Evolutionary conservation across 495 filamentous ascomycete species (phyloP), one percentile per base, ranked within the genome.

Genomic region (Filosporella fistucella): DNA sequence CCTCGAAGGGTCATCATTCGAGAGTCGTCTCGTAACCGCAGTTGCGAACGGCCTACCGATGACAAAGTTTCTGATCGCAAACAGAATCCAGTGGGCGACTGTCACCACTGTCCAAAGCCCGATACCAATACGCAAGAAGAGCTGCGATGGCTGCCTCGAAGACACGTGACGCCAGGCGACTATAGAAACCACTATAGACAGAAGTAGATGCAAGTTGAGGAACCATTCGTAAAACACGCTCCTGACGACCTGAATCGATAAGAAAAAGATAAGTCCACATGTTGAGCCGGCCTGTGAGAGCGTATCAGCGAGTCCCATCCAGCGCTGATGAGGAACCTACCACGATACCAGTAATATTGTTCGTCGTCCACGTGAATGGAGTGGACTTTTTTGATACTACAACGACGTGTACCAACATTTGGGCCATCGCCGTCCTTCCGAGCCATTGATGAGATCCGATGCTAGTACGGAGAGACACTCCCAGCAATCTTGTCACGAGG

Each of bases 391-490:
- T 43, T 25, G 56, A 21, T 16, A 33, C 29, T 10, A 56, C 32
- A n/a, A 50, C n/a, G 16, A 48, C 35, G 37, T 68, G 48, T 28
- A 47, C 41, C 11, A 60, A 16, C 20, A 58, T 45, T 39, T 59
- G 26, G 10, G 41, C 24, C 59, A 66, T 33, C 36, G 26, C 42
- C 0, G 26, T 58, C 25, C 54, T 40, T 25, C 52, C 56, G 29
- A 63, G 49, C 34, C 36, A 47, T 20, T 58, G 42, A 50, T 68
- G 38, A 22, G 50, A 20, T 8, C 56, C 35, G 45, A 57, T 40
- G 40, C 58, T 63, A 26, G 52, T 54, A 26, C 58, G 35, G 14
- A 62, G 57, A 17, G 57, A 59, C 11, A 63, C 39, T 14, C 59
- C 57, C 21, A 63, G 51, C 4, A 62, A 26, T 28, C 45, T 16